These are phyloP conservation scores for Nematocida sp. DNA, from an alignment of 371 early-diverging fungal species.

Conservation along the genomic window DNA sequence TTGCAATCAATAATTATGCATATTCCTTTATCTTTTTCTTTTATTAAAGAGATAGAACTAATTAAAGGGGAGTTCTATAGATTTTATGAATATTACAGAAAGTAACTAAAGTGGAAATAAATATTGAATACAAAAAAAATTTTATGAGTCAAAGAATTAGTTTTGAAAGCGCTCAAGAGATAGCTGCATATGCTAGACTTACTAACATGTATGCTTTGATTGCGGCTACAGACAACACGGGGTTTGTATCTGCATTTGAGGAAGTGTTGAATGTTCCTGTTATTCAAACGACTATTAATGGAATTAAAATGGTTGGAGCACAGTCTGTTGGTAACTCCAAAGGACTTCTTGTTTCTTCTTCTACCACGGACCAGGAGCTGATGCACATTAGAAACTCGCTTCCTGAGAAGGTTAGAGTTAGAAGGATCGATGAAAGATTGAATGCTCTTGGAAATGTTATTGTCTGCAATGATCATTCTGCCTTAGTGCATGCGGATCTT, in stretches of 20 bases:
- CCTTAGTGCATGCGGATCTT: constrained; percentile 95
- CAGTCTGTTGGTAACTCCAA: constrained; percentile 87
- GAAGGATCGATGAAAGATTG: constrained; percentile 91
- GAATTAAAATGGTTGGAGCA: constrained; percentile 91
- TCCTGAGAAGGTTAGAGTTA: constrained; percentile 85
- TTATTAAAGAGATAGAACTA: constrained; percentile 37
- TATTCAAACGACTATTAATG: constrained; percentile 92
- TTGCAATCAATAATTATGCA: constrained; percentile 45
- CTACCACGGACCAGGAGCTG: constrained; percentile 97
- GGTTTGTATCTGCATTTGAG: constrained; percentile 64
- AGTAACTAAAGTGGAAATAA: constrained; percentile 4
- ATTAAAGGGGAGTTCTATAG: constrained; percentile 45
- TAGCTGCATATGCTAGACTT: constrained; percentile 91
- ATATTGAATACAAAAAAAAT: no score
- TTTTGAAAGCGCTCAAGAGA: constrained; percentile 96
- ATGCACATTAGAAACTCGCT: constrained; percentile 92
- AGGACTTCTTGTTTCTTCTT: constrained; percentile 87
- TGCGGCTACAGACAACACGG: constrained; percentile 83
- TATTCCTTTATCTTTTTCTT: not conserved
- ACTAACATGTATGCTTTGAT: constrained; percentile 98
- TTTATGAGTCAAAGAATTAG: constrained; percentile 65
- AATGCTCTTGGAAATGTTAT: constrained; percentile 98
- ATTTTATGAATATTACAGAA: constrained; percentile 53
- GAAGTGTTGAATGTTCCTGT: constrained; percentile 95
- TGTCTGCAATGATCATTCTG: constrained; percentile 97